phyloP scores from a whole-genome alignment of 805 yeast species.

The Dipodascus geniculatus region DNA sequence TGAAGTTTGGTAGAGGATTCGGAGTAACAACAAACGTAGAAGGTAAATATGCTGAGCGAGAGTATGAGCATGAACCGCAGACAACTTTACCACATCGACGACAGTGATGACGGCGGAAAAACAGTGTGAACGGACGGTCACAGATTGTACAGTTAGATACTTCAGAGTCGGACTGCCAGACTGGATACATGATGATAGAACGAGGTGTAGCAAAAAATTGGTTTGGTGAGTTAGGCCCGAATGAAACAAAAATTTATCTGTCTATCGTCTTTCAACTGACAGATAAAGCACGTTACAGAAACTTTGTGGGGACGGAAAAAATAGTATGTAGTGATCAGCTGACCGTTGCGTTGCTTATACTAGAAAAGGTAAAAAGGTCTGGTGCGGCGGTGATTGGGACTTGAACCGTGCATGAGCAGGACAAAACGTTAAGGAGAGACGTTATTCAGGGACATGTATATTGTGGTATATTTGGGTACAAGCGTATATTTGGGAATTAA shows the following conservation, averaged over 20 bases:
- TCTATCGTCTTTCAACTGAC: too few relatives aligned
- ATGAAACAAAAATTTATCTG: too few relatives aligned
- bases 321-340: background rate
- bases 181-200: constrained; percentile 28
- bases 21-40: constrained; percentile 47
- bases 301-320: background rate
- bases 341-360: background rate
- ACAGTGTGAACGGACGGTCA: constrained; percentile 38
- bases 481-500: too few relatives aligned
- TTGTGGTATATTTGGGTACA: too few relatives aligned
- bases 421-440: too few relatives aligned
- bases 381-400: background rate
- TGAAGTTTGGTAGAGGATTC: constrained; percentile 31
- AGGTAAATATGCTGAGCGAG: constrained; percentile 42
- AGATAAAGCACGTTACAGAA: too few relatives aligned
- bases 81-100: constrained; percentile 64
- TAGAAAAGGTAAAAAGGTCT: background rate
- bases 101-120: constrained; percentile 74
- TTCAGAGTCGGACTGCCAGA: constrained; percentile 63
- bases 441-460: too few relatives aligned
- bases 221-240: too few relatives aligned
- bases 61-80: constrained; percentile 56
- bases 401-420: background rate
- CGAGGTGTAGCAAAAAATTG: too few relatives aligned
- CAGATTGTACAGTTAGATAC: constrained; percentile 47